Evolutionary conservation across 2,329 filamentous ascomycete genomes (phyloP).

Genomic region (Hymenoscyphus linearis): DNA sequence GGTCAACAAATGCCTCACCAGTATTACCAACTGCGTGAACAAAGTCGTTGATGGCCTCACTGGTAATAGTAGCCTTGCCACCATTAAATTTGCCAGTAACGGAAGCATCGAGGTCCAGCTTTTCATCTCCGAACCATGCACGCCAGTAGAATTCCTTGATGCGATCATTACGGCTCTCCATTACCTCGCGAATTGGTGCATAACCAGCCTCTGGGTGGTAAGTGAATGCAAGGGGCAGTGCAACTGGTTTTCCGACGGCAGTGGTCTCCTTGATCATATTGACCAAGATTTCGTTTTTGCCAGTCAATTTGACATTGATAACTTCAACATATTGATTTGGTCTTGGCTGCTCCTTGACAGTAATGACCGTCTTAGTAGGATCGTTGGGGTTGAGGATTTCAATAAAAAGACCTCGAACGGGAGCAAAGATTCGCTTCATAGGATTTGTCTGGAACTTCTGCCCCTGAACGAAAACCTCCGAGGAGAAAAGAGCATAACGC

Average conservation of each 20-base stretch:
- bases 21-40: conserved; percentile 98
- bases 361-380: conserved; percentile 75
- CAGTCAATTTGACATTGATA: conserved; percentile 73
- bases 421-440: conserved; percentile 84
- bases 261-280: conserved; percentile 93
- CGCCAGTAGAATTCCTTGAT: conserved; percentile 99
- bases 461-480: conserved; percentile 90
- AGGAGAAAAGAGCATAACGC: conserved; percentile 90
- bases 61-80: conserved; percentile 79
- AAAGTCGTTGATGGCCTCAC: conserved; percentile 94
- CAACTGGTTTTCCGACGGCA: conserved; percentile 74
- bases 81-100: conserved; percentile 88
- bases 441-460: conserved; percentile 98
- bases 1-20: conserved; percentile 93
- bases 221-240: conserved; percentile 79
- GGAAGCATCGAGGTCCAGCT: conserved; percentile 74
- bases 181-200: conserved; percentile 94
- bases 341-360: conserved; percentile 79
- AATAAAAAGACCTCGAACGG: conserved; percentile 78
- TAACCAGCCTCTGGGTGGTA: conserved; percentile 96
- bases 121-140: conserved; percentile 90
- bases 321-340: conserved; percentile 85
- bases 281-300: conserved; percentile 75
- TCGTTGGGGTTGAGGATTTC: conserved; percentile 82
- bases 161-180: conserved; percentile 91